phyloP scores from a whole-genome alignment of 225 moss, liverwort and hornwort genomes.

The Physcomitrellopsis africana region DNA sequence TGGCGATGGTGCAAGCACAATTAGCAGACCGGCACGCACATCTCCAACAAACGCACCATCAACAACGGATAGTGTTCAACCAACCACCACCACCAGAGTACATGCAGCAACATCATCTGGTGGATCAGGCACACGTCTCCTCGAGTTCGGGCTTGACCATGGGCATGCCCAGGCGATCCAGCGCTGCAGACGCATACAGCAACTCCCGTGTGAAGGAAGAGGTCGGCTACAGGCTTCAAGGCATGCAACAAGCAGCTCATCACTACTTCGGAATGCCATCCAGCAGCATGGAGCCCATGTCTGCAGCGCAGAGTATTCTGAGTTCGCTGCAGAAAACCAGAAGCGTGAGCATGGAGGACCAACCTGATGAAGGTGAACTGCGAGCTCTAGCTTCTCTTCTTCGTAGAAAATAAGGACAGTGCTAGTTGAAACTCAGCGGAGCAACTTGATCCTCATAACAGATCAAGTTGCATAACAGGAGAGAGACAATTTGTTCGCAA shows the following conservation, averaged over 20 bases:
- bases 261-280: slow-evolving; percentile 71
- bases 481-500: too few species aligned
- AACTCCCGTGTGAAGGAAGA: slow-evolving; percentile 79
- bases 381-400: slow-evolving; percentile 58
- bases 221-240: slow-evolving; percentile 53
- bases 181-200: slow-evolving; percentile 36
- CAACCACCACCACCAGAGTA: slow-evolving; percentile 47
- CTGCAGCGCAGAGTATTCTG: slow-evolving; percentile 50
- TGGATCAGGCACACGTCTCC: slow-evolving; percentile 46
- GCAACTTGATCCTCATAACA: too few species aligned
- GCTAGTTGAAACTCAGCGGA: too few species aligned
- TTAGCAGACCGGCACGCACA: slow-evolving; percentile 78
- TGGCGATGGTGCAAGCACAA: slow-evolving; percentile 91
- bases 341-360: slow-evolving; percentile 41
- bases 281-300: slow-evolving; percentile 42
- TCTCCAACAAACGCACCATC: slow-evolving; percentile 57
- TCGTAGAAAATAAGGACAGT: slow-evolving; percentile 37
- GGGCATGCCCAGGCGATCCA: slow-evolving; percentile 63
- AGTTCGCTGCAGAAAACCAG: slow-evolving; percentile 65
- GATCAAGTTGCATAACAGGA: too few species aligned
- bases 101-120: slow-evolving; percentile 36
- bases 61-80: slow-evolving; percentile 41
- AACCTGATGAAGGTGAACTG: slow-evolving; percentile 58
- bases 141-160: slow-evolving; percentile 58
- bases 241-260: slow-evolving; percentile 43